phyloP scores from a whole-genome alignment of 2,329 filamentous ascomycete species.

The Microsporum ferrugineum region DNA sequence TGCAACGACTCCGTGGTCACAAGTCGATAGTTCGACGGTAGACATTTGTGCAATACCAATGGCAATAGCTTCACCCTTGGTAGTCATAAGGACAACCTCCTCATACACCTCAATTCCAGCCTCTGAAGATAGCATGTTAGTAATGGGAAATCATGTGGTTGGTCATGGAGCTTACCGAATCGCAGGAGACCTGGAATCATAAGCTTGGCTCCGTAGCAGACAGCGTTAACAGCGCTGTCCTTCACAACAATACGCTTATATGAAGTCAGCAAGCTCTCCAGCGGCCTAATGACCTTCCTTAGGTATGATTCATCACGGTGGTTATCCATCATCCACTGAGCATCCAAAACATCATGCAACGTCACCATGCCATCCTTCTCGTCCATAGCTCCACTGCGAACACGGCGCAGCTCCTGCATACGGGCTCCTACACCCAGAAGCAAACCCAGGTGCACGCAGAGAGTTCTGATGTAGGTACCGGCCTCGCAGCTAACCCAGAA shows the following conservation, averaged over 20 bases:
- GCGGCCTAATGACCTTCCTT: slow-evolving; percentile 76
- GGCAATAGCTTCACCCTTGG: slow-evolving; percentile 96
- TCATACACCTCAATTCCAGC: slow-evolving; percentile 85
- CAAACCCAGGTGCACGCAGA: slow-evolving; percentile 84
- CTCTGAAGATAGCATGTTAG: slow-evolving; percentile 43
- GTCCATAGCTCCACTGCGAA: slow-evolving; percentile 88
- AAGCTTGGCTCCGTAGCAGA: slow-evolving; percentile 96
- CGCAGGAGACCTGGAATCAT: slow-evolving; percentile 95
- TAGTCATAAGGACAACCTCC: slow-evolving; percentile 96
- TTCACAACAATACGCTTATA: slow-evolving; percentile 99
- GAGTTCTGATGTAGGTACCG: slow-evolving; percentile 95
- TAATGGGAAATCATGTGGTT: slow-evolving; percentile 4
- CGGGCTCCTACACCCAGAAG: slow-evolving; percentile 76
- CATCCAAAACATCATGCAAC: slow-evolving; percentile 87
- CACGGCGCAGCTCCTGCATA: slow-evolving; percentile 96
- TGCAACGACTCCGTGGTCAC: slow-evolving; percentile 93
- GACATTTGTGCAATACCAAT: slow-evolving; percentile 97
- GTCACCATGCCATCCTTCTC: slow-evolving; percentile 84
- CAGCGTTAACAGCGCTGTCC: slow-evolving; percentile 89
- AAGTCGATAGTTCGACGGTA: slow-evolving; percentile 89
- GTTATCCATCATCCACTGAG: slow-evolving; percentile 94
- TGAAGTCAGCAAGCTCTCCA: slow-evolving; percentile 80
- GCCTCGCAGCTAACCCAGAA: slow-evolving; percentile 99
- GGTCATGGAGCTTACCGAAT: slow-evolving; percentile 52
- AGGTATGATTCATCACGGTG: slow-evolving; percentile 88